A percentile compares a stretch with the other conserved stretches of the same genome.
phyloP scores from a whole-genome alignment of 2,329 filamentous ascomycete genomes.

The Neopestalotiopsis clavispora region DNA sequence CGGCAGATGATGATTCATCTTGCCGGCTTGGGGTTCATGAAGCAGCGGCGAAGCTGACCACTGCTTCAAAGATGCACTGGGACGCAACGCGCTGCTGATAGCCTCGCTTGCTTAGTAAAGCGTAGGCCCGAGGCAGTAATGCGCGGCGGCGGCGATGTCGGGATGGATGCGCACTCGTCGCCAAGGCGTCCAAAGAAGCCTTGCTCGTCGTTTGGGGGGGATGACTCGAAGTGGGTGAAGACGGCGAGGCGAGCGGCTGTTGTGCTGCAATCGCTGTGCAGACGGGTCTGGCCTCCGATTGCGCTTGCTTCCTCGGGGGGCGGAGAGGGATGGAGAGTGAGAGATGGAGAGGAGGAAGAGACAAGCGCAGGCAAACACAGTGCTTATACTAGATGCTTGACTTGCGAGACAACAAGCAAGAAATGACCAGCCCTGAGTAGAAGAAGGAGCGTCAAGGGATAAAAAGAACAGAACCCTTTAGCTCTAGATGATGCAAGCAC shows the following conservation, averaged over 20 bases:
- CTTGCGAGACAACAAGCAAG: neutral
- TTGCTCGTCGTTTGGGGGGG: neutral
- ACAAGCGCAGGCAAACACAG: neutral
- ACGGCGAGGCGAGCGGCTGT: neutral
- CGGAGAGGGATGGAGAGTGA: neutral
- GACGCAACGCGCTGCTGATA: constrained; percentile 1
- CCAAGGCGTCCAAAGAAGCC: neutral
- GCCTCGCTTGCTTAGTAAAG: constrained; percentile 5
- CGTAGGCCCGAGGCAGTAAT: constrained; percentile 4
- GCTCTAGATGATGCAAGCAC: constrained; percentile 1
- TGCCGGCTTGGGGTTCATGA: constrained; percentile 65
- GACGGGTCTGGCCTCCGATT: constrained; percentile 1
- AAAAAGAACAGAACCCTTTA: neutral
- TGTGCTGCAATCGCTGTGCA: neutral
- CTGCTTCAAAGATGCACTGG: constrained; percentile 26
- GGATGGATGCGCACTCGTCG: neutral
- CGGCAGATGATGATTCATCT: constrained; percentile 81
- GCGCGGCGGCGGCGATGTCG: neutral
- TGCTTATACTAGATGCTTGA: no score
- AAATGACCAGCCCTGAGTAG: neutral
- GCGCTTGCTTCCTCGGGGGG: neutral
- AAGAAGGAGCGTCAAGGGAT: constrained; percentile 1
- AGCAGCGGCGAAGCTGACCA: constrained; percentile 32
- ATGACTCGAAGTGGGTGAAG: neutral
- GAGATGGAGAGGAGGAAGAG: neutral